Conservation (phyloP, 2,329 filamentous ascomycete genomes). For the Metarhizium robertsii region DNA sequence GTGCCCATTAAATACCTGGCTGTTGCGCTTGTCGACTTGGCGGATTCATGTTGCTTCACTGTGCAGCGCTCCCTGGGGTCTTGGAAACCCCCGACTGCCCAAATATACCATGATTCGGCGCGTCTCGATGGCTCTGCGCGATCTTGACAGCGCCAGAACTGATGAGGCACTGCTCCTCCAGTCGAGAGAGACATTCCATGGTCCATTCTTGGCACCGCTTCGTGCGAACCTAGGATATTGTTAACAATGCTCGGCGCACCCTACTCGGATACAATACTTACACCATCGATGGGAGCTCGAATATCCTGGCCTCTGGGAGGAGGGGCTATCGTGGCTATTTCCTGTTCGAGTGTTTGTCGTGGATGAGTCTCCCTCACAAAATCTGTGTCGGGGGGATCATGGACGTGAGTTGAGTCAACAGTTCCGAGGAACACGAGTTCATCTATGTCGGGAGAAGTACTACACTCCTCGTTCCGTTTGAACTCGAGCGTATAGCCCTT, state of each 20-base stretch:
- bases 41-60: no score
- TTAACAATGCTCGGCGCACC: neutral
- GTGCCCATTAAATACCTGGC: no score
- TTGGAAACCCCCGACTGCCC: neutral
- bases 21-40: no score
- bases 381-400: neutral
- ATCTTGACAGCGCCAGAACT: neutral
- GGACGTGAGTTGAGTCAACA: neutral
- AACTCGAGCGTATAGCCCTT: slow-evolving; percentile 2
- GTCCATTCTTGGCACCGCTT: slow-evolving; percentile 7
- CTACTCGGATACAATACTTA: neutral
- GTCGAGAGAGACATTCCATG: slow-evolving; percentile 1
- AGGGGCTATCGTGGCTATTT: neutral
- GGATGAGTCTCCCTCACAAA: neutral
- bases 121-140: slow-evolving; percentile 3
- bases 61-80: no score
- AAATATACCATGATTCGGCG: slow-evolving; percentile 6
- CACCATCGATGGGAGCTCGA: slow-evolving; percentile 2
- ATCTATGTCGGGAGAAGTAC: neutral
- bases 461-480: slow-evolving; percentile 4
- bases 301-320: slow-evolving; percentile 3
- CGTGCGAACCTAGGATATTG: slow-evolving; percentile 1
- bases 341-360: neutral
- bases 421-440: neutral
- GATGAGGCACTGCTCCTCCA: neutral